Conservation (phyloP, 805 yeast species). For the Candida yuanshanica region DNA sequence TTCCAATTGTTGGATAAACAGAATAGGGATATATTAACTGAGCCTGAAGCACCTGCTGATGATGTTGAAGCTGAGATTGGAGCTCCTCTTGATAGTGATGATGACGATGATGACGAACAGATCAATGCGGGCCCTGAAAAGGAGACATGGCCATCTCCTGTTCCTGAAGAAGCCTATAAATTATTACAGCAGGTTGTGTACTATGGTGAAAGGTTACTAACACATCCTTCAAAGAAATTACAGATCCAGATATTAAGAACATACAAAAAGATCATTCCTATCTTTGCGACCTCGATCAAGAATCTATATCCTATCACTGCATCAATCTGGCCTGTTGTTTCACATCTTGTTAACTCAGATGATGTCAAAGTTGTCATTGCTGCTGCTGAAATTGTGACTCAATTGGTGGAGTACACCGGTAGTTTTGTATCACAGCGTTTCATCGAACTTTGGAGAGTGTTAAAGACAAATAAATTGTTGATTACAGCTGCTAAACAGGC, state of each 20-base stretch:
- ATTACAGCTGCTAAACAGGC: constrained; percentile 8
- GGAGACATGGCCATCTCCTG: constrained; percentile 57
- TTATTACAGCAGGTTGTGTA: constrained; percentile 54
- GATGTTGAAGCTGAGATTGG: constrained; percentile 32
- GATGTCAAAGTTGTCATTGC: constrained; percentile 25
- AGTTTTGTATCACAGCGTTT: constrained; percentile 43
- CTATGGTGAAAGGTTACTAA: constrained; percentile 64
- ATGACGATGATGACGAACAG: constrained; percentile 28
- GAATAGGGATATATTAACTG: constrained; percentile 26
- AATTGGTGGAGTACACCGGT: constrained; percentile 33
- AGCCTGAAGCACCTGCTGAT: constrained; percentile 29
- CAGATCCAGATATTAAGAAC: constrained; percentile 52
- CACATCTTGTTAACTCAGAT: constrained; percentile 11
- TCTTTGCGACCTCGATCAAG: constrained; percentile 44
- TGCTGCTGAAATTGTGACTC: constrained; percentile 24
- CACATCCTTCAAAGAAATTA: constrained; percentile 58
- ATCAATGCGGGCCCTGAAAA: constrained; percentile 18
- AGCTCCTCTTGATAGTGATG: constrained; percentile 30
- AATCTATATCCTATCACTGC: constrained; percentile 46
- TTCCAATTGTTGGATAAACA: constrained; percentile 35
- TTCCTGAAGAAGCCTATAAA: constrained; percentile 56
- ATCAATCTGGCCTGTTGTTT: constrained; percentile 45
- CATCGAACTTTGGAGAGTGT: constrained; percentile 37
- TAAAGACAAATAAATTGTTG: constrained; percentile 13
- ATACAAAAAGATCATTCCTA: constrained; percentile 37